A percentile compares a stretch with the other conserved stretches of the same genome.
phyloP scores from a whole-genome alignment of 495 filamentous ascomycete species.

The Chaetomium cochliodes region DNA sequence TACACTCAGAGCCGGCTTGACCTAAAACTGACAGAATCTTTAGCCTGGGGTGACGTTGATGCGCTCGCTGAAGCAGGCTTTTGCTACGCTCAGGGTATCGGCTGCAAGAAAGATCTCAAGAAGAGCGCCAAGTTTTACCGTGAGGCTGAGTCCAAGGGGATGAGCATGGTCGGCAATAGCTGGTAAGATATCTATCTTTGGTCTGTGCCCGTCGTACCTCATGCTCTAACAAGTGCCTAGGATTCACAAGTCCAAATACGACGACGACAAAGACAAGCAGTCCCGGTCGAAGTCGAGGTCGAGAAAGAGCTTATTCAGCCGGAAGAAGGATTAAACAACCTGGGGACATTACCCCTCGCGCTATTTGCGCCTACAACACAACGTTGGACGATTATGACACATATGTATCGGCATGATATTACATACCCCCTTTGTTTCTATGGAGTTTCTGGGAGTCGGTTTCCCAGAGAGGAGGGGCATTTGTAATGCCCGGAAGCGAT shows the following conservation, averaged over 20 bases:
- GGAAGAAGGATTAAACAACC: conserved; percentile 25
- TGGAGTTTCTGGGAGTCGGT: conserved; percentile 22
- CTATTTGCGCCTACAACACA: conserved; percentile 6
- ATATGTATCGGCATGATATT: conserved; percentile 21
- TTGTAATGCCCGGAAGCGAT: not conserved
- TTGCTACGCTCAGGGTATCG: conserved; percentile 81
- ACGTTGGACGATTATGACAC: conserved; percentile 28
- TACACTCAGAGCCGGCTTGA: not conserved
- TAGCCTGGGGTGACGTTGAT: conserved; percentile 92
- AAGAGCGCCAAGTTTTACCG: conserved; percentile 91
- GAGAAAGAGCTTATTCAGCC: conserved; percentile 45
- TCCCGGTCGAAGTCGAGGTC: conserved; percentile 48
- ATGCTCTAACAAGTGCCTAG: conserved; percentile 42
- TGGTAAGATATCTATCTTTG: conserved; percentile 62
- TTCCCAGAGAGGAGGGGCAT: not conserved
- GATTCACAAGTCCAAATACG: conserved; percentile 94
- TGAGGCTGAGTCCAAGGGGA: conserved; percentile 83
- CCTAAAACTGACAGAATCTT: conserved; percentile 21
- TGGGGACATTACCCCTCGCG: not conserved
- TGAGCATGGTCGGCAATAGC: conserved; percentile 96
- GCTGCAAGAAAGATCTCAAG: conserved; percentile 92
- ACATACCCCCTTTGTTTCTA: conserved; percentile 24
- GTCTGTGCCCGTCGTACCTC: rapidly evolving
- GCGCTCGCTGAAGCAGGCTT: conserved; percentile 85
- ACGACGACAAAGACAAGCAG: conserved; percentile 54